Percentiles rank a stretch among this genome's conserved stretches.
phyloP scores from a whole-genome alignment of 352 stramenopile species.

The Phytophthora kernoviae region DNA sequence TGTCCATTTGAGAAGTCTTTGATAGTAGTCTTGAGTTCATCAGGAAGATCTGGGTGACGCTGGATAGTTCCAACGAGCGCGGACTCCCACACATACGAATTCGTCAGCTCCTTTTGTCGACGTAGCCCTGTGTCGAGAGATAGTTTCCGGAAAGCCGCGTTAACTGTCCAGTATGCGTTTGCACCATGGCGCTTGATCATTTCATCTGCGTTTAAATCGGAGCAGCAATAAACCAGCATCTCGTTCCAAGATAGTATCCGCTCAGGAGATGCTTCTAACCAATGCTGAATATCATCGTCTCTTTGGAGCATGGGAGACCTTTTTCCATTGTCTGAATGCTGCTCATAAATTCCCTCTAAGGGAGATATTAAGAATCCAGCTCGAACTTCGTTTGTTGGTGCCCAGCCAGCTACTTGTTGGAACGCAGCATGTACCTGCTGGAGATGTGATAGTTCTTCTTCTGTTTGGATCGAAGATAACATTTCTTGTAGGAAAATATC shows the following conservation, averaged over 20 bases:
- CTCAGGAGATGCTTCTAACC: constrained; percentile 12
- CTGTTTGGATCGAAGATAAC: constrained; percentile 37
- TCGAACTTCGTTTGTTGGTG: constrained; percentile 13
- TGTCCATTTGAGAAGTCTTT: constrained; percentile 8
- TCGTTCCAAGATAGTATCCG: constrained; percentile 39
- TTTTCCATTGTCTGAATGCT: neutral
- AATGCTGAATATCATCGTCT: constrained; percentile 12
- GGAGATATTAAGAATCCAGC: constrained; percentile 12
- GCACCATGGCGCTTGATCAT: constrained; percentile 28
- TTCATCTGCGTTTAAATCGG: constrained; percentile 34
- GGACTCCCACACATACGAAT: constrained; percentile 46
- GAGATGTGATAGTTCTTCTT: constrained; percentile 31
- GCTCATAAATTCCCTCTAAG: constrained; percentile 18
- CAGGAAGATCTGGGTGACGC: constrained; percentile 22
- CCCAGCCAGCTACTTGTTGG: constrained; percentile 25
- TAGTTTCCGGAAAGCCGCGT: constrained; percentile 25
- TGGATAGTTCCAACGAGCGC: constrained; percentile 36
- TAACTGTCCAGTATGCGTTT: constrained; percentile 14
- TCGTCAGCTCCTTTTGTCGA: constrained; percentile 3
- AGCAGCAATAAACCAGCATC: constrained; percentile 41
- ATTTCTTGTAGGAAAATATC: constrained; percentile 52
- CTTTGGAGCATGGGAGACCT: constrained; percentile 4
- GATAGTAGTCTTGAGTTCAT: constrained; percentile 43
- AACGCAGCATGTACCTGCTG: constrained; percentile 37
- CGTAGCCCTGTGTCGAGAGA: constrained; percentile 6